phyloP scores from a whole-genome alignment of 148 eudicot genomes.

The Arbutus unedo region DNA sequence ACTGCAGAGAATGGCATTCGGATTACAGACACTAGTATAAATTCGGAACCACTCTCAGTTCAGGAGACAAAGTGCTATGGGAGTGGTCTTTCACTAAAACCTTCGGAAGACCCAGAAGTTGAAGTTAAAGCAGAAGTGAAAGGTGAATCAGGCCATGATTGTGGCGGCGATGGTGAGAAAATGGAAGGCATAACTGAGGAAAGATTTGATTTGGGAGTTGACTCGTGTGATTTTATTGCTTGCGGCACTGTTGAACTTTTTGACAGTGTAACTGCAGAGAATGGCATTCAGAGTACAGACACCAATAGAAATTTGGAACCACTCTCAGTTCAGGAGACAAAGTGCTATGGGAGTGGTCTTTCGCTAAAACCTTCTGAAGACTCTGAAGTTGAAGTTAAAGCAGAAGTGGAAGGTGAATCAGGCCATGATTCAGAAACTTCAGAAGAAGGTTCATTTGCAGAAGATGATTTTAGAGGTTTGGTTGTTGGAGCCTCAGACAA shows the following conservation, averaged over 20 bases:
- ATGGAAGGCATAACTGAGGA: neutral
- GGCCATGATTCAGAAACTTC: neutral
- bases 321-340: neutral
- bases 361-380: constrained; percentile 4
- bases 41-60: neutral
- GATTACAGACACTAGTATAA: neutral
- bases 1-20: neutral
- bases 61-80: neutral
- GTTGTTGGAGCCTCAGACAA: constrained; percentile 11
- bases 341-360: neutral
- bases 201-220: neutral
- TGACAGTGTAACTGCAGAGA: neutral
- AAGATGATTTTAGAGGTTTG: constrained; percentile 12
- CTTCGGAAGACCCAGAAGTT: constrained; percentile 11
- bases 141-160: neutral
- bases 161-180: too few relatives aligned
- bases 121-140: neutral
- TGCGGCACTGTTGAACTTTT: neutral
- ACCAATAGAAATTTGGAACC: neutral
- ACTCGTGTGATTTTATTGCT: neutral
- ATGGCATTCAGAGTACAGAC: neutral
- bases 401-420: constrained; percentile 3
- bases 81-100: constrained; percentile 1
- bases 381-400: neutral
- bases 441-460: neutral